phyloP scores from a whole-genome alignment of 2,329 filamentous ascomycete species.

The Didymella pomorum region DNA sequence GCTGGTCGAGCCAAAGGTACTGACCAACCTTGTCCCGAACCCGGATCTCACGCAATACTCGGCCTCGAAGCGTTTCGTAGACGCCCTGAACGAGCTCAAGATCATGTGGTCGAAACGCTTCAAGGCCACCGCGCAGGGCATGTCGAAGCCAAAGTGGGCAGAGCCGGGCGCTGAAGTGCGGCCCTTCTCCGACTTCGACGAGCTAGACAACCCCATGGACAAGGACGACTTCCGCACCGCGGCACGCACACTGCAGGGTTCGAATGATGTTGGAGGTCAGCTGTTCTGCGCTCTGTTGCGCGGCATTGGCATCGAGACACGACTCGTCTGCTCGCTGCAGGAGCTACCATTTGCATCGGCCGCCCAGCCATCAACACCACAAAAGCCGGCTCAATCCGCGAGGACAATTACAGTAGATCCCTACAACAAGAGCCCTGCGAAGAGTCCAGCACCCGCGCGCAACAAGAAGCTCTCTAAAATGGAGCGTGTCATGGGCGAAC shows the following conservation, averaged over 20 bases:
- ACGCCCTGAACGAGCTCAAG: slow-evolving; percentile 75
- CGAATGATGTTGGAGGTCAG: slow-evolving; percentile 88
- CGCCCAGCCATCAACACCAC: slow-evolving; percentile 42
- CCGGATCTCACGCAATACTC: slow-evolving; percentile 75
- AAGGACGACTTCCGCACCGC: slow-evolving; percentile 76
- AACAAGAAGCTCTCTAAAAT: slow-evolving; percentile 44
- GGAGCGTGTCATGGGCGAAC: slow-evolving; percentile 44
- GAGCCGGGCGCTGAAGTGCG: slow-evolving; percentile 69
- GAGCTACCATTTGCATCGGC: slow-evolving; percentile 71
- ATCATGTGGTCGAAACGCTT: slow-evolving; percentile 75
- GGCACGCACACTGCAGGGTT: slow-evolving; percentile 75
- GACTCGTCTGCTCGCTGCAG: slow-evolving; percentile 91
- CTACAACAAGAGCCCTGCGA: slow-evolving; percentile 38
- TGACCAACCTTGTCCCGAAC: slow-evolving; percentile 73
- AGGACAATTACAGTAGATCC: slow-evolving; percentile 43
- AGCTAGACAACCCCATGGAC: slow-evolving; percentile 73
- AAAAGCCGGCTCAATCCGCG: slow-evolving; percentile 32
- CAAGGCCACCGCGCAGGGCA: slow-evolving; percentile 66
- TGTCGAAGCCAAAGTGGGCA: slow-evolving; percentile 69
- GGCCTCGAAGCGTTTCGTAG: slow-evolving; percentile 77
- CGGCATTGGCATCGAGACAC: slow-evolving; percentile 78
- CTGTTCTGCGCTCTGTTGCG: slow-evolving; percentile 88
- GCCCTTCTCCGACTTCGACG: slow-evolving; percentile 58
- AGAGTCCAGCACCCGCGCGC: slow-evolving; percentile 30
- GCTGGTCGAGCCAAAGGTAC: slow-evolving; percentile 71